Base-by-base conservation (phyloP, 2,329 filamentous ascomycete genomes). In the Neurospora sp. region DNA sequence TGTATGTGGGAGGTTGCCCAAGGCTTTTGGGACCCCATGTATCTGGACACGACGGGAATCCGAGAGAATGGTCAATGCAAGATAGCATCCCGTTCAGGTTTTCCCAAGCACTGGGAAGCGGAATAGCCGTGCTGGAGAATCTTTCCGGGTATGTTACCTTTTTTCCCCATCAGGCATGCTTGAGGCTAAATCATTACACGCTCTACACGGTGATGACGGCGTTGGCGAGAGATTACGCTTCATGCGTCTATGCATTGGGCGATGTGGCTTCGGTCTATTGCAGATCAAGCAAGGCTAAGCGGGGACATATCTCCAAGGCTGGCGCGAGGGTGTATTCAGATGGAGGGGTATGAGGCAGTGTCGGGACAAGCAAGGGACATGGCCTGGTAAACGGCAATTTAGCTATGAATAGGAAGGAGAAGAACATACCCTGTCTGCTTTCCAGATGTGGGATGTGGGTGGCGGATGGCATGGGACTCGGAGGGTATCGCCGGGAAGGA, bases 241-340 rank as follows among this genome's bases (percentile, higher is more conserved):
- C 74, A 77, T 77, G 75, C 75, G 69, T 77, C 75, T 68, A 77
- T 77, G 75, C 75, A 52, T 36, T 38, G 36, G 28, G 12, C 28
- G 52, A 33, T 17, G 52, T 36, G 52, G 23, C 52, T 62, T 62
- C 12, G 52, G 52, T 62, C 15, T 33, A 62, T 6, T 62, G 52
- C 23, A 57, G 23, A 23, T 57, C 46, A 33, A 28, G 46, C 46
- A n/a, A 62, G 15, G 52, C 52, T 62, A 33, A 62, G 52, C 52
- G 23, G 8, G 52, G 52, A 62, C 52, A 36, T 62, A 33, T 62
- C 52, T 33, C 52, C 52, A 33, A 28, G 39, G 33, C n/a, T 11
- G 37, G 33, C 37, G 40, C n/a, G 28, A 68, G 38, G 40, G 43
- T 62, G 67, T 66, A 36, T 62, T 69, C 62, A 52, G 68, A 62